Evolutionary conservation across 225 moss, liverwort and hornwort species (phyloP).

Genomic region (Thuidium tamariscinum): DNA sequence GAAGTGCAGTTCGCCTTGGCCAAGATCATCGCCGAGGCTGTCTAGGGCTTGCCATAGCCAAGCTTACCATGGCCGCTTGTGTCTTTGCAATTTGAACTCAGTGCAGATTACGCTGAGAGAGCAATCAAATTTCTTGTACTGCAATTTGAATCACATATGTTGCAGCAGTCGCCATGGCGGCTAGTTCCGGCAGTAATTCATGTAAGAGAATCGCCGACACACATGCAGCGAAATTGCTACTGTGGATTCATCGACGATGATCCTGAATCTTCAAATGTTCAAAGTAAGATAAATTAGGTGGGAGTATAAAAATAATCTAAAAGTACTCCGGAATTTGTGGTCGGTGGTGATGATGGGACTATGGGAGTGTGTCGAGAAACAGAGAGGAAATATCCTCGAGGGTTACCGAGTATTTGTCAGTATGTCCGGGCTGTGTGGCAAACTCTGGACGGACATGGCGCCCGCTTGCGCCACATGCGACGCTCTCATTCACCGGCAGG

Average conservation of each 20-base stretch:
- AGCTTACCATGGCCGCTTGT: background rate
- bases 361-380: background rate
- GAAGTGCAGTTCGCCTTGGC: background rate
- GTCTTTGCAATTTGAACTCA: background rate
- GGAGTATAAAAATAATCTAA: background rate
- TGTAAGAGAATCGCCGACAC: background rate
- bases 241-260: background rate
- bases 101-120: background rate
- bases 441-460: background rate
- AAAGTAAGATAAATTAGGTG: background rate
- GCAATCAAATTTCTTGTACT: background rate
- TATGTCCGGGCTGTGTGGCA: background rate
- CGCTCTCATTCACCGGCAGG: background rate
- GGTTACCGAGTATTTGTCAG: background rate
- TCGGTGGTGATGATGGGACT: background rate
- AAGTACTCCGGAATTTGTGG: background rate
- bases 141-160: too few species aligned
- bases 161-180: background rate
- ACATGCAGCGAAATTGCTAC: background rate
- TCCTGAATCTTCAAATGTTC: background rate
- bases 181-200: background rate
- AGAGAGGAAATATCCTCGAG: background rate
- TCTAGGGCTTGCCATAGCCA: background rate
- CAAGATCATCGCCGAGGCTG: background rate
- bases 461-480: conserved; percentile 1